These are phyloP conservation scores for Westerdykella sp. DNA, from an alignment of 2,329 filamentous ascomycete species.

Conservation along the genomic window DNA sequence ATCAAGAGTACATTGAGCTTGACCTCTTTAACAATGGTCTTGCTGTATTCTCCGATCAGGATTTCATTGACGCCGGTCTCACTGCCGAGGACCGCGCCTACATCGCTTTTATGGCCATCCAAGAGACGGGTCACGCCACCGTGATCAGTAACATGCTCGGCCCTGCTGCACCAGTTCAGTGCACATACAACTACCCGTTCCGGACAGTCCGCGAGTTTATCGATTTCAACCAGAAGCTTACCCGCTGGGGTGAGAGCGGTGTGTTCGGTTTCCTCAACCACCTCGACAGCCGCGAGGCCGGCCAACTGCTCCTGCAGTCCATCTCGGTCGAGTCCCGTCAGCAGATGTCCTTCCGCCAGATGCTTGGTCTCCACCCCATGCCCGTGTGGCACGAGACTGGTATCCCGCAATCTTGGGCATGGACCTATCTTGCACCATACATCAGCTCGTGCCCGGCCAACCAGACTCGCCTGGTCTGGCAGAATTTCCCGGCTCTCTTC, in stretches of 20 bases:
- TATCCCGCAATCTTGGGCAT: constrained; percentile 72
- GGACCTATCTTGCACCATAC: constrained; percentile 70
- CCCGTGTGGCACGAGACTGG: constrained; percentile 70
- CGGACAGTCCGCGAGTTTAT: constrained; percentile 66
- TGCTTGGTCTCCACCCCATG: constrained; percentile 70
- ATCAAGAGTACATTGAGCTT: constrained; percentile 77
- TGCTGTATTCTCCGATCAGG: constrained; percentile 56
- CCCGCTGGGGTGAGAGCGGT: constrained; percentile 66
- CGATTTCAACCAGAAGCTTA: constrained; percentile 74
- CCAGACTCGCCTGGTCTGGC: constrained; percentile 68
- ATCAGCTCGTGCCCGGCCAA: constrained; percentile 65
- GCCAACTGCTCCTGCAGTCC: constrained; percentile 62
- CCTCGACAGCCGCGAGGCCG: constrained; percentile 65
- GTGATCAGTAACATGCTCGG: constrained; percentile 71
- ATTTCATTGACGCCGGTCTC: constrained; percentile 65
- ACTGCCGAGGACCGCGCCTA: constrained; percentile 60
- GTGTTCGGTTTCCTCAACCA: constrained; percentile 72
- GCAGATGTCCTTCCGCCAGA: constrained; percentile 73
- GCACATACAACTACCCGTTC: constrained; percentile 73
- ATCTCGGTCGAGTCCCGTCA: constrained; percentile 71
- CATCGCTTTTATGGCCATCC: constrained; percentile 67
- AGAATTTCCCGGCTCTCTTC: constrained; percentile 67
- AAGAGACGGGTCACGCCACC: constrained; percentile 70
- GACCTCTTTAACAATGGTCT: constrained; percentile 73
- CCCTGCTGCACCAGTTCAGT: constrained; percentile 59